A percentile compares a stretch with the other conserved stretches of the same genome.
Conservation (phyloP, 495 filamentous ascomycete species). For the Aspergillus haitiensis region DNA sequence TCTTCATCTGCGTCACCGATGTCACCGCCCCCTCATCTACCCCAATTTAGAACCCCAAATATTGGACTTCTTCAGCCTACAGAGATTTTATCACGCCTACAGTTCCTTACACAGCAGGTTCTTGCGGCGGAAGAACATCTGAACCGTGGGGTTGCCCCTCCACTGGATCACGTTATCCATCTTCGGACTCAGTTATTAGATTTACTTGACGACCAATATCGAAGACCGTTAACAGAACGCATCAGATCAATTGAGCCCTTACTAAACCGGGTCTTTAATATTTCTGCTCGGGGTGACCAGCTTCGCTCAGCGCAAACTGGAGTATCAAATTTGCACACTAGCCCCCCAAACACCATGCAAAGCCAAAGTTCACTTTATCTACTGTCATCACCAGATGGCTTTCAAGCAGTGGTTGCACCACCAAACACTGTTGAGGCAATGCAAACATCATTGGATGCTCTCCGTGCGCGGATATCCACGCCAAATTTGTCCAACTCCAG, state of each 20-base stretch:
- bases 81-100: slow-evolving; percentile 26
- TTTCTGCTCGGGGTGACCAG: slow-evolving; percentile 33
- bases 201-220: slow-evolving; percentile 34
- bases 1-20: slow-evolving; percentile 18
- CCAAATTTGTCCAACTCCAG: neutral
- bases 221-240: slow-evolving; percentile 23
- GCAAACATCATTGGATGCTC: slow-evolving; percentile 35
- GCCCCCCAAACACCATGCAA: neutral
- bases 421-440: slow-evolving; percentile 46
- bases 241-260: slow-evolving; percentile 29
- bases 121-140: slow-evolving; percentile 43
- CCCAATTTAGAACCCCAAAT: neutral
- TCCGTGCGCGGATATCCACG: slow-evolving; percentile 14
- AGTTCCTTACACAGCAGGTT: slow-evolving; percentile 36
- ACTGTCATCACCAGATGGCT: slow-evolving; percentile 59
- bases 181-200: slow-evolving; percentile 35
- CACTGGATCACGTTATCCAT: slow-evolving; percentile 34
- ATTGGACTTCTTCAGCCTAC: slow-evolving; percentile 12
- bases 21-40: neutral
- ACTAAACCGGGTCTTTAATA: slow-evolving; percentile 31
- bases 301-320: slow-evolving; percentile 26
- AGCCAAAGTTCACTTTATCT: slow-evolving; percentile 52
- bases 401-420: slow-evolving; percentile 56
- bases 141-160: slow-evolving; percentile 34
- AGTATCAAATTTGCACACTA: slow-evolving; percentile 13